Percentiles rank a stretch among this genome's conserved stretches.
Evolutionary conservation across 163 green algal species (phyloP).

Genomic region (Prototheca wickerhamii): DNA sequence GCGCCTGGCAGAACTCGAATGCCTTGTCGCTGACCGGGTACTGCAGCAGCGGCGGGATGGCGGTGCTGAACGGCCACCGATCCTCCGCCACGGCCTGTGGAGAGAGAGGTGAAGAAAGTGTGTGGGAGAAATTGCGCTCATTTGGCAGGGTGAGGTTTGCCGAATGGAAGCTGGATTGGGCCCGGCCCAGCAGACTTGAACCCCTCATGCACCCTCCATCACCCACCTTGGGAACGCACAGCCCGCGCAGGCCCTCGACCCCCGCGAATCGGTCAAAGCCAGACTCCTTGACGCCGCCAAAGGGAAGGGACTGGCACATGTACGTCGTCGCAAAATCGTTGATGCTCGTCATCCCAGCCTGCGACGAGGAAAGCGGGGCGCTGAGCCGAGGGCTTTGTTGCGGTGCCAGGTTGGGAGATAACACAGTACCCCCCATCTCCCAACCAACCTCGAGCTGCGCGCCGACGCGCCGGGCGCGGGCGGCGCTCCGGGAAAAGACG

Average conservation of each 20-base stretch:
- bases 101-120: background rate
- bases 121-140: background rate
- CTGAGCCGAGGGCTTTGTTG: too few relatives aligned
- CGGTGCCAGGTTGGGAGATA: too few relatives aligned
- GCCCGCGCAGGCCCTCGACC: slow-evolving; percentile 83
- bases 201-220: background rate
- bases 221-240: slow-evolving; percentile 68
- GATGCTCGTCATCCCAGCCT: slow-evolving; percentile 83
- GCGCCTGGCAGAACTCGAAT: slow-evolving; percentile 63
- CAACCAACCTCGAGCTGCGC: slow-evolving; percentile 42
- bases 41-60: slow-evolving; percentile 83
- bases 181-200: background rate
- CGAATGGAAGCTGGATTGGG: background rate
- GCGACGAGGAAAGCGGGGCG: background rate
- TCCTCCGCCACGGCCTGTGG: slow-evolving; percentile 73
- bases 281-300: slow-evolving; percentile 92
- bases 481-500: slow-evolving; percentile 67
- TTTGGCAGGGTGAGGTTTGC: background rate
- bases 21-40: slow-evolving; percentile 52
- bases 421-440: too few relatives aligned
- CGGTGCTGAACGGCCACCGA: slow-evolving; percentile 70
- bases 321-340: slow-evolving; percentile 98
- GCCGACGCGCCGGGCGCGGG: slow-evolving; percentile 54
- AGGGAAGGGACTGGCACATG: slow-evolving; percentile 96
- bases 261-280: slow-evolving; percentile 93